A percentile compares a stretch with the other conserved stretches of the same genome.
phyloP scores from a whole-genome alignment of 257 asterid genomes.

The Plantago elongata region DNA sequence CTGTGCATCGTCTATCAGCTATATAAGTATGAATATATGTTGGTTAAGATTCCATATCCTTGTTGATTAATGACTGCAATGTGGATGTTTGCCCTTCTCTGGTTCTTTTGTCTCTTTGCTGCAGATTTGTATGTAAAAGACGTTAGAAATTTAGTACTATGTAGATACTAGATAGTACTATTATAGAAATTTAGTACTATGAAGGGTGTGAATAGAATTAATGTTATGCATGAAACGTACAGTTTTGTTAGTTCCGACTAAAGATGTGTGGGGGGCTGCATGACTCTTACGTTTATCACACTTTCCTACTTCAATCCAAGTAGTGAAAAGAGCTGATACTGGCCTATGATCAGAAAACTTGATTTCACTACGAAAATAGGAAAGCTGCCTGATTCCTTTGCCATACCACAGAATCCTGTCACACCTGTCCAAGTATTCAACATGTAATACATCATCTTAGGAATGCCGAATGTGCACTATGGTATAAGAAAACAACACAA shows the following conservation, averaged over 20 bases:
- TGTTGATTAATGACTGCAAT: conserved; percentile 37
- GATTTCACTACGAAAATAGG: conserved; percentile 87
- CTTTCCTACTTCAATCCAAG: conserved; percentile 40
- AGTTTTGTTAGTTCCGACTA: conserved; percentile 23
- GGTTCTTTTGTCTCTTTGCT: conserved; percentile 33
- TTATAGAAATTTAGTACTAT: too few relatives aligned
- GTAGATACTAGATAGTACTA: too few relatives aligned
- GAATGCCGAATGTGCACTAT: conserved; percentile 8
- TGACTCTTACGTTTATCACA: conserved; percentile 27
- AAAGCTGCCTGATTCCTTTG: conserved; percentile 74
- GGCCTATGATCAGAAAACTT: conserved; percentile 94
- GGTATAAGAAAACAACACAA: not conserved
- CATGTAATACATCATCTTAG: conserved; percentile 13
- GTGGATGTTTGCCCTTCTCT: conserved; percentile 34
- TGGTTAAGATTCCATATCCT: conserved; percentile 32
- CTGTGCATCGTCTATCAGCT: conserved; percentile 26
- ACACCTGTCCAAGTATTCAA: conserved; percentile 49
- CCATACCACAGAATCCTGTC: conserved; percentile 93
- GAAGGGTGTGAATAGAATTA: not conserved
- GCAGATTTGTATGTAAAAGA: conserved; percentile 17
- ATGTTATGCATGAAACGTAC: conserved; percentile 33
- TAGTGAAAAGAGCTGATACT: conserved; percentile 79
- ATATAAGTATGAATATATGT: conserved; percentile 25
- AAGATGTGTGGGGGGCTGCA: conserved; percentile 24
- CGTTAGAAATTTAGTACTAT: conserved; percentile 3